These are phyloP conservation scores for Acanthochlamys bracteata DNA, from an alignment of 106 monocot species.

Conservation along the genomic window DNA sequence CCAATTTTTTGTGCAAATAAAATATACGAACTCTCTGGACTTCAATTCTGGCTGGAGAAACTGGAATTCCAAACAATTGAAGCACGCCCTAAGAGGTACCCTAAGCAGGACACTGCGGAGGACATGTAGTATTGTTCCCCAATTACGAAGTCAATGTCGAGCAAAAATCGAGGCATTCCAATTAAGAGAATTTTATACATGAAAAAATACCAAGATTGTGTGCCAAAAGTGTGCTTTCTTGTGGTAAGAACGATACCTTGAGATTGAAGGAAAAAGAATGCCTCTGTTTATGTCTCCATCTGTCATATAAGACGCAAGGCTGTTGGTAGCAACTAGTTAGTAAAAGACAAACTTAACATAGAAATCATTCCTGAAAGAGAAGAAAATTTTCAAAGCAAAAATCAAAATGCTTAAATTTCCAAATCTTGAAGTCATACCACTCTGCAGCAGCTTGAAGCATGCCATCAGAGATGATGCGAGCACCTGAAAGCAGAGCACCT, in stretches of 20 bases:
- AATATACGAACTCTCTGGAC: too few species aligned
- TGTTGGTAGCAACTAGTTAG: conserved; percentile 22
- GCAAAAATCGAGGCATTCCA: neutral
- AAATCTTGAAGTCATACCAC: conserved; percentile 35
- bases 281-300: conserved; percentile 79
- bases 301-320: conserved; percentile 94
- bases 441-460: conserved; percentile 98
- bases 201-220: neutral
- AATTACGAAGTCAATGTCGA: neutral
- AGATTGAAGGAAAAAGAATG: conserved; percentile 93
- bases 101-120: neutral
- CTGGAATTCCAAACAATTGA: too few species aligned
- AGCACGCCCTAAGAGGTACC: too few species aligned
- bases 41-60: too few species aligned
- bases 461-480: conserved; percentile 74
- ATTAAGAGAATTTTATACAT: neutral
- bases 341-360: neutral
- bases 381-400: neutral
- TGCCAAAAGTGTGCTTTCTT: too few species aligned
- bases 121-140: neutral
- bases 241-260: conserved; percentile 40
- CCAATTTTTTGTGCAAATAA: too few species aligned
- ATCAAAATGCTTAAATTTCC: neutral
- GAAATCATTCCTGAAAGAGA: neutral
- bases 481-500: conserved; percentile 97